Conservation (phyloP, 331 rosid genomes). For the Stylosanthes scabra region DNA sequence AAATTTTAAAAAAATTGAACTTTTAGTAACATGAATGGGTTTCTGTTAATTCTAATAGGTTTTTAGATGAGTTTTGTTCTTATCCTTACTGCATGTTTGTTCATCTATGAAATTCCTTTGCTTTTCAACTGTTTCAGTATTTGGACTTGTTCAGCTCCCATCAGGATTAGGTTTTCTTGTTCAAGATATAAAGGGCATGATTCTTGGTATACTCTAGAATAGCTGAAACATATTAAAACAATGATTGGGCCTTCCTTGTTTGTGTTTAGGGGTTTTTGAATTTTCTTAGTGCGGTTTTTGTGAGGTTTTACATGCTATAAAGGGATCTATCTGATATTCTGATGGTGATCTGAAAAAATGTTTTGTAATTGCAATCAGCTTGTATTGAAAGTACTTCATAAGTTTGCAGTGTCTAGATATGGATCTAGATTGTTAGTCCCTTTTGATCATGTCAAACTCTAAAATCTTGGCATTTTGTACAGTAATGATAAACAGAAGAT, state of each 20-base stretch:
- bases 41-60: neutral
- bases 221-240: neutral
- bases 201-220: neutral
- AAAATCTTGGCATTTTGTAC: neutral
- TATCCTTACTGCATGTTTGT: neutral
- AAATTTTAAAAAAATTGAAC: neutral
- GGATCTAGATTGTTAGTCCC: neutral
- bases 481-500: slow-evolving; percentile 5
- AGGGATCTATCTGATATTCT: neutral
- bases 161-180: neutral
- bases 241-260: slow-evolving; percentile 4
- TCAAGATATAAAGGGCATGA: neutral
- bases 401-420: neutral
- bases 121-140: neutral
- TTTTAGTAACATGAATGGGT: neutral
- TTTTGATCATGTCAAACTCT: slow-evolving; percentile 18
- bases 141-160: neutral
- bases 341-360: neutral
- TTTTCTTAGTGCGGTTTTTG: neutral
- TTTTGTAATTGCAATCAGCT: neutral
- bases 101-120: neutral
- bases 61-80: neutral
- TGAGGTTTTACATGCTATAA: neutral
- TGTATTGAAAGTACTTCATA: neutral
- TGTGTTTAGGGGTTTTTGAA: neutral